Conservation (phyloP, 2,329 filamentous ascomycete genomes). For the Pseudogymnoascus sp. region DNA sequence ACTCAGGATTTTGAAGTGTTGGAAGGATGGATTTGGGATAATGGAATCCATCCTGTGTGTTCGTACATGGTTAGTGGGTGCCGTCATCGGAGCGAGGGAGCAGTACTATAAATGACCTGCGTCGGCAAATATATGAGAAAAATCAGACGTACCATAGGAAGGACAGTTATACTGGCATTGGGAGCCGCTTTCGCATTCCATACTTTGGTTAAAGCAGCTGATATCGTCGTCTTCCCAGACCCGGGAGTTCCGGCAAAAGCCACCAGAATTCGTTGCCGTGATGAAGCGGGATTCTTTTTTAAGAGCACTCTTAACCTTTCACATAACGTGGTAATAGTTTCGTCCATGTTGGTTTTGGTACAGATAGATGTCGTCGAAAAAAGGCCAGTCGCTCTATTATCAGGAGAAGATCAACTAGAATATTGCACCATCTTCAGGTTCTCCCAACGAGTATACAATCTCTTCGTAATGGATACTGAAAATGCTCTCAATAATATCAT, state of each 20-base stretch:
- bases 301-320: constrained; percentile 11
- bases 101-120: neutral
- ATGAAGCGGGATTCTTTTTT: constrained; percentile 9
- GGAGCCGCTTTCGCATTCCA: constrained; percentile 12
- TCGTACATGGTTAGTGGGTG: neutral
- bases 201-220: constrained; percentile 17
- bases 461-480: neutral
- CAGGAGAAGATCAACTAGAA: neutral
- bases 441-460: neutral
- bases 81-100: neutral
- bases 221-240: constrained; percentile 26
- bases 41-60: constrained; percentile 27
- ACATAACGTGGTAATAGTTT: constrained; percentile 2
- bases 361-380: neutral
- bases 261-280: constrained; percentile 22
- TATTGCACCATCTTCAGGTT: neutral
- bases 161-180: constrained; percentile 16
- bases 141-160: constrained; percentile 21
- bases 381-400: neutral
- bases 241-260: constrained; percentile 28
- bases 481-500: neutral
- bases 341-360: constrained; percentile 1
- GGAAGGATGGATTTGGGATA: constrained; percentile 19
- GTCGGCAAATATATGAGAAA: neutral
- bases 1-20: constrained; percentile 17